Conservation (phyloP, 2,329 filamentous ascomycete genomes). For the Chrysoporthe puriensis region DNA sequence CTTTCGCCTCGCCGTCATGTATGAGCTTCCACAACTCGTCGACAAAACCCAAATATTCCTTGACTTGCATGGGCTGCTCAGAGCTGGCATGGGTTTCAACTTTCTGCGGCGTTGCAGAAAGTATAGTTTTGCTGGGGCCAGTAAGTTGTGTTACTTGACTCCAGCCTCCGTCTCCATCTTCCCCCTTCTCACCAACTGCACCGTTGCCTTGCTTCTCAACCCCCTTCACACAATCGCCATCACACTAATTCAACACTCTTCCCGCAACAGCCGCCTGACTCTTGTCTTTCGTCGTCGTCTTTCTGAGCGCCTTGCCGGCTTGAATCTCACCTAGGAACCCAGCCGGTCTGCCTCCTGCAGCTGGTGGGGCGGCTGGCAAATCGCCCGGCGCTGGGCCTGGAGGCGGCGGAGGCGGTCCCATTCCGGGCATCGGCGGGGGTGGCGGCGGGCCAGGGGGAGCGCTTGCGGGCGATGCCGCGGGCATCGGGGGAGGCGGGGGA, state of each 20-base stretch:
- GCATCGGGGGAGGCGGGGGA: conserved; percentile 37
- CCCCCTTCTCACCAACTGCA: background rate
- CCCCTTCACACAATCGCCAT: conserved; percentile 3
- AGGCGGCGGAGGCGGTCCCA: conserved; percentile 47
- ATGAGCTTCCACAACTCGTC: conserved; percentile 15
- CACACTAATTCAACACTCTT: conserved; percentile 63
- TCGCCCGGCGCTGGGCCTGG: conserved; percentile 22
- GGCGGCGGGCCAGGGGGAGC: conserved; percentile 41
- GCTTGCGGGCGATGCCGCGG: conserved; percentile 46
- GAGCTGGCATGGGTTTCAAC: background rate
- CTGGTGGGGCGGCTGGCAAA: conserved; percentile 39
- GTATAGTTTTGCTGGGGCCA: background rate
- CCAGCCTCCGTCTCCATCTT: background rate
- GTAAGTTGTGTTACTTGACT: conserved; percentile 3
- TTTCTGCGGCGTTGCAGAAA: background rate
- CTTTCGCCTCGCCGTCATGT: background rate
- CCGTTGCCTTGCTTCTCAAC: background rate
- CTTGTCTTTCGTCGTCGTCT: conserved; percentile 87
- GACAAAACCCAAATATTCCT: conserved; percentile 25
- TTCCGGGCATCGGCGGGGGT: conserved; percentile 43
- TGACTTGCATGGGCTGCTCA: background rate
- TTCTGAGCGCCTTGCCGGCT: conserved; percentile 76
- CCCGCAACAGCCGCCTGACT: conserved; percentile 75
- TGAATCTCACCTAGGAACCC: conserved; percentile 84
- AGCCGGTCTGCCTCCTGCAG: conserved; percentile 52